Evolutionary conservation across 1,284 basidiomycete species (phyloP).

Genomic region (Marasmius fiardii): DNA sequence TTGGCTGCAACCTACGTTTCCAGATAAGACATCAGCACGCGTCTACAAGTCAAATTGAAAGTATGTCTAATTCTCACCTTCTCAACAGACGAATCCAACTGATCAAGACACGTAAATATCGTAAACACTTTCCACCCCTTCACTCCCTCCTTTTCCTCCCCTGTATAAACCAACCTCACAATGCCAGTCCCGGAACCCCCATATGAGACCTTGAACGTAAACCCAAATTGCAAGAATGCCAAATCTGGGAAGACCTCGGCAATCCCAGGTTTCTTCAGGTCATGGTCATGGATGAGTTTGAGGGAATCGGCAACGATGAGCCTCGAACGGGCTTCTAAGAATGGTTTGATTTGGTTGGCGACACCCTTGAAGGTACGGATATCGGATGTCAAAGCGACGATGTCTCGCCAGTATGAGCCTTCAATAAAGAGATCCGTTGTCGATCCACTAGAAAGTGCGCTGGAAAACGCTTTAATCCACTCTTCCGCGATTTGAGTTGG

Average conservation of each 20-base stretch:
- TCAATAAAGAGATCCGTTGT: conserved; percentile 30
- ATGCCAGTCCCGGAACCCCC: conserved; percentile 43
- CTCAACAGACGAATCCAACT: conserved; percentile 38
- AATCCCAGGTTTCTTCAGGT: conserved; percentile 29
- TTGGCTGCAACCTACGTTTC: conserved; percentile 30
- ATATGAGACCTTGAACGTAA: conserved; percentile 43
- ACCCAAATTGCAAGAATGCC: conserved; percentile 47
- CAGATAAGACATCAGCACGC: conserved; percentile 1
- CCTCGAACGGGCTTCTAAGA: conserved; percentile 38
- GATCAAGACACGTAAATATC: conserved; percentile 42
- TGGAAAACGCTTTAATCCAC: conserved; percentile 23
- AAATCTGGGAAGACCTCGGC: conserved; percentile 38
- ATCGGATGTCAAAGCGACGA: conserved; percentile 53
- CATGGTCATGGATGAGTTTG: conserved; percentile 21
- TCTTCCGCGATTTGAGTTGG: conserved; percentile 5
- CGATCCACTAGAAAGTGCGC: conserved; percentile 11
- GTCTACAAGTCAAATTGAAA: no score
- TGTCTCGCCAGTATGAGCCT: conserved; percentile 50
- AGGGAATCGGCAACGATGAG: conserved; percentile 17
- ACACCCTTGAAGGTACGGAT: conserved; percentile 51
- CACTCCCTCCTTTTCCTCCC: conserved; percentile 24
- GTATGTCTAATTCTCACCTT: no score
- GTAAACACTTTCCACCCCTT: conserved; percentile 45
- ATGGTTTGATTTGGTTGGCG: conserved; percentile 27
- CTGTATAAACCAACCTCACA: conserved; percentile 43